Evolutionary conservation across 2,329 filamentous ascomycete genomes (phyloP).

Genomic region (Pyricularia pennisetigena): DNA sequence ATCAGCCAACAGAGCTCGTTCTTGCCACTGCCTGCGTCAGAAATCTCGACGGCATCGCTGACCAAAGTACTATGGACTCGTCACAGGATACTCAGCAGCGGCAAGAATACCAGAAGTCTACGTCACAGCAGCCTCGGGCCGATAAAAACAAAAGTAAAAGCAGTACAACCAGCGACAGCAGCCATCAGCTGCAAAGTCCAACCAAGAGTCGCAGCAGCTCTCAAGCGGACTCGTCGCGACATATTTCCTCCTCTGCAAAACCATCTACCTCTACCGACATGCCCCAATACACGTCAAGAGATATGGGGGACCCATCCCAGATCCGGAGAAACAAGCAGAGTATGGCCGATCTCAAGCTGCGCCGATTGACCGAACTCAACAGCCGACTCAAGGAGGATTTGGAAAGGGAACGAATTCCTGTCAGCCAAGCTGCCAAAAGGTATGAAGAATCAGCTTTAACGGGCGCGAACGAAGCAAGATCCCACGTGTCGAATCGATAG

Average conservation of each 20-base stretch:
- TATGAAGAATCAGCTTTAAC: conserved; percentile 30
- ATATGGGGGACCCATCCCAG: conserved; percentile 57
- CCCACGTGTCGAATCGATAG: background rate
- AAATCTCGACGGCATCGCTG: background rate
- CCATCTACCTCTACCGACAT: conserved; percentile 27
- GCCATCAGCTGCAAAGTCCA: background rate
- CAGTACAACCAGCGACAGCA: conserved; percentile 2
- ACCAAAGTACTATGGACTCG: conserved; percentile 2
- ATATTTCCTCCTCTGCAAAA: background rate
- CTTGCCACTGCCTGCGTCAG: background rate
- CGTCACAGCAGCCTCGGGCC: background rate
- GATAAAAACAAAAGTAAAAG: background rate
- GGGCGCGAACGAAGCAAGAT: background rate
- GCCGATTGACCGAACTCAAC: conserved; percentile 93
- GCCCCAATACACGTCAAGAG: conserved; percentile 58
- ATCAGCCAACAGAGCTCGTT: background rate
- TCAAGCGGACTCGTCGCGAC: conserved; percentile 4
- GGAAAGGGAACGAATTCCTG: conserved; percentile 88
- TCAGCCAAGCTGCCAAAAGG: conserved; percentile 87
- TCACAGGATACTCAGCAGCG: conserved; percentile 1
- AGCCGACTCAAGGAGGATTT: conserved; percentile 91
- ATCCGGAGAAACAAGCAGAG: conserved; percentile 94
- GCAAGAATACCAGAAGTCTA: background rate
- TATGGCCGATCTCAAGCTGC: conserved; percentile 96
- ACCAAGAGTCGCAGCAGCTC: background rate